These are phyloP conservation scores for Stephania yunnanensis DNA, from an alignment of 164 flowering plant species.

Conservation along the genomic window DNA sequence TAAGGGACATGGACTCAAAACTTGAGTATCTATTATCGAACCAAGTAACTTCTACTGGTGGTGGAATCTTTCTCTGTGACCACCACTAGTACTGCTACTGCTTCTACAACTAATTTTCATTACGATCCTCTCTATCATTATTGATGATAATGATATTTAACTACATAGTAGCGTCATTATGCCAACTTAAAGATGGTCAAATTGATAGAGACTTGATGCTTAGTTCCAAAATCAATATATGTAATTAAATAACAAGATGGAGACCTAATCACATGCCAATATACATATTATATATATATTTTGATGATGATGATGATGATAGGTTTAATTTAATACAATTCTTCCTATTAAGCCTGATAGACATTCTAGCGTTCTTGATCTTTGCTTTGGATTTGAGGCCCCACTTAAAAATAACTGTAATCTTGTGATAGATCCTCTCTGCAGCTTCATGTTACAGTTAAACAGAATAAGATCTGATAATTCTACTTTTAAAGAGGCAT, in stretches of 20 bases:
- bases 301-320: not conserved
- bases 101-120: too few species aligned
- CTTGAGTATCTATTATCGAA: too few species aligned
- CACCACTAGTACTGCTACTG: not conserved
- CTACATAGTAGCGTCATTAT: not conserved
- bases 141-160: not conserved
- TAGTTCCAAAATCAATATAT: not conserved
- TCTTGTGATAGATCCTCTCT: not conserved
- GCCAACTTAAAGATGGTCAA: not conserved
- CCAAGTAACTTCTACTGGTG: too few species aligned
- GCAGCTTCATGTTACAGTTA: not conserved
- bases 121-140: not conserved
- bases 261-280: conserved; percentile 1
- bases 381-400: not conserved
- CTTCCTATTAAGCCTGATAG: not conserved
- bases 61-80: not conserved
- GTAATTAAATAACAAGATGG: not conserved
- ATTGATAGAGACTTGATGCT: not conserved
- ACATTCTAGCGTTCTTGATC: not conserved
- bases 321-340: not conserved
- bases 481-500: not conserved
- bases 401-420: not conserved
- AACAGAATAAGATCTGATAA: not conserved
- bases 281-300: not conserved
- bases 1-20: too few species aligned